Evolutionary conservation across 225 moss, liverwort and hornwort species (phyloP).

Genomic region (Neckera pumila): DNA sequence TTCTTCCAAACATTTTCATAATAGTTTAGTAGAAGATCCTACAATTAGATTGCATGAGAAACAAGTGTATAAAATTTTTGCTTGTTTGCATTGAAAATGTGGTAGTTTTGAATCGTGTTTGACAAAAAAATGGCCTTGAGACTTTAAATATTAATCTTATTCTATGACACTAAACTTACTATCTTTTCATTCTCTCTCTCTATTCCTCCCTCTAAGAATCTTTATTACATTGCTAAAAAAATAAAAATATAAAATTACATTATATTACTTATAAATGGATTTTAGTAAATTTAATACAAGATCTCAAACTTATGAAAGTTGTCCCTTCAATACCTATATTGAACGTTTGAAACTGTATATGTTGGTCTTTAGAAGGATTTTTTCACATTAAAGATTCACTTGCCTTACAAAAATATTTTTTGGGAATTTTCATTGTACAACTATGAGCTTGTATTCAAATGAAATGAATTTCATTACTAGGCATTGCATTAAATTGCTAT

Average conservation of each 20-base stretch:
- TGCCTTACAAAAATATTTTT: neutral
- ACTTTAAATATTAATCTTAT: neutral
- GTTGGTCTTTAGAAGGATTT: neutral
- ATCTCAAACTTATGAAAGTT: neutral
- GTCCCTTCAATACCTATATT: neutral
- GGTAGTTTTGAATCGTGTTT: too few species aligned
- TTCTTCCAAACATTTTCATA: neutral
- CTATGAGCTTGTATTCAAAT: neutral
- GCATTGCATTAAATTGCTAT: neutral
- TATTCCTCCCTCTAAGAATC: neutral
- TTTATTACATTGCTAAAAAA: neutral
- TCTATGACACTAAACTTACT: neutral
- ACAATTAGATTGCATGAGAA: too few species aligned
- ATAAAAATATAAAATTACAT: neutral
- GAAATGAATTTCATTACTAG: neutral
- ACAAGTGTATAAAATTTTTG: too few species aligned
- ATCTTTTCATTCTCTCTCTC: neutral
- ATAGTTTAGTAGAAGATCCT: neutral
- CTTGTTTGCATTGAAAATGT: too few species aligned
- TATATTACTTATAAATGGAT: neutral
- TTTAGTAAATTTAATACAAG: neutral
- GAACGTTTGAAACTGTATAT: neutral
- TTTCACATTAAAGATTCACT: neutral
- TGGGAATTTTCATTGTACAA: neutral
- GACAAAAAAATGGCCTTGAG: too few species aligned